A percentile compares a stretch with the other conserved stretches of the same genome.
phyloP scores from a whole-genome alignment of 2,329 filamentous ascomycete genomes.

The Ophiostoma tasmaniense region DNA sequence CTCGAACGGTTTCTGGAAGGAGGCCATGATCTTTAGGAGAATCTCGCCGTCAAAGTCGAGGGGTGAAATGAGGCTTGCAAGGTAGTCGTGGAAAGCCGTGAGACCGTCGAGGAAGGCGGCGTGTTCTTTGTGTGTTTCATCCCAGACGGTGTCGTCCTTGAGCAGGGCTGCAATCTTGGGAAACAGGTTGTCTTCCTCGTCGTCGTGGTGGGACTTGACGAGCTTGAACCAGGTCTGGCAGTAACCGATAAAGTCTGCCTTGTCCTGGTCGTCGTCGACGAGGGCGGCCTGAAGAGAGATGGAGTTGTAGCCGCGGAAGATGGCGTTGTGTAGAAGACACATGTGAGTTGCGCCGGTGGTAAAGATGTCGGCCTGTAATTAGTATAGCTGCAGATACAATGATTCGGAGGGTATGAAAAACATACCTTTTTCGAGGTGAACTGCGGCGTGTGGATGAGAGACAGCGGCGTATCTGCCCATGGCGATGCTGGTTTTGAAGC shows the following conservation, averaged over 20 bases:
- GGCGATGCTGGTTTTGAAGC: slow-evolving; percentile 16
- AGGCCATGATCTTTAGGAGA: slow-evolving; percentile 41
- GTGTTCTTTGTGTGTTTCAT: slow-evolving; percentile 46
- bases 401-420: neutral
- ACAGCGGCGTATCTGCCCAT: slow-evolving; percentile 50
- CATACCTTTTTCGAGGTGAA: slow-evolving; percentile 43
- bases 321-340: slow-evolving; percentile 52
- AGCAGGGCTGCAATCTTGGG: slow-evolving; percentile 45
- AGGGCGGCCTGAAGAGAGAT: slow-evolving; percentile 52
- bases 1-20: slow-evolving; percentile 43
- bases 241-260: slow-evolving; percentile 50
- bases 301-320: slow-evolving; percentile 55
- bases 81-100: slow-evolving; percentile 44
- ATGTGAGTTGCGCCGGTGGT: slow-evolving; percentile 53
- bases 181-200: slow-evolving; percentile 51
- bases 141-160: slow-evolving; percentile 42
- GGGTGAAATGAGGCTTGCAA: slow-evolving; percentile 30
- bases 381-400: neutral
- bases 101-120: slow-evolving; percentile 45
- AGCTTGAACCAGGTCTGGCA: slow-evolving; percentile 50
- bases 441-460: slow-evolving; percentile 46
- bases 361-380: slow-evolving; percentile 45
- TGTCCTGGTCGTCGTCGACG: slow-evolving; percentile 40
- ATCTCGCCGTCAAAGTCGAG: slow-evolving; percentile 36
- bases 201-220: slow-evolving; percentile 51